phyloP scores from a whole-genome alignment of 345 rosid species.

The Aegle marmelos region DNA sequence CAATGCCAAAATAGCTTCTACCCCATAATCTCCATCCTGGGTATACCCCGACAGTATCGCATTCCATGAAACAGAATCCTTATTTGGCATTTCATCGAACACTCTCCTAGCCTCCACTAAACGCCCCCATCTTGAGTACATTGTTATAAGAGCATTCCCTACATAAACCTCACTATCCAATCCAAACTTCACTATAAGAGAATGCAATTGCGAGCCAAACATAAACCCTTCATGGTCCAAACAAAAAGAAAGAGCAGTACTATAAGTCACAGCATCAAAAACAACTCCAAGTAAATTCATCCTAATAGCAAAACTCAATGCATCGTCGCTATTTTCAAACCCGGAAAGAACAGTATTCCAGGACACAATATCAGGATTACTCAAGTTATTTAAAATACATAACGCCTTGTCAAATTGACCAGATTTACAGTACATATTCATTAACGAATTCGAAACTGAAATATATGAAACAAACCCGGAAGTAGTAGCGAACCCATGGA shows the following conservation, averaged over 20 bases:
- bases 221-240: constrained; percentile 46
- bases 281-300: constrained; percentile 49
- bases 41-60: constrained; percentile 79
- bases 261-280: constrained; percentile 61
- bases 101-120: constrained; percentile 54
- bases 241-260: constrained; percentile 60
- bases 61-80: constrained; percentile 85
- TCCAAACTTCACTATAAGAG: constrained; percentile 46
- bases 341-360: constrained; percentile 94
- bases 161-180: constrained; percentile 56
- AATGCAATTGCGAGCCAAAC: constrained; percentile 74
- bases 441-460: constrained; percentile 62
- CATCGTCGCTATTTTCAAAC: constrained; percentile 44
- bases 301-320: constrained; percentile 47
- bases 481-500: constrained; percentile 64
- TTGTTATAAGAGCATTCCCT: constrained; percentile 72
- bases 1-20: constrained; percentile 55
- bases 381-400: constrained; percentile 59
- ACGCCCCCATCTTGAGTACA: constrained; percentile 61
- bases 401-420: constrained; percentile 48
- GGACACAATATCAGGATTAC: constrained; percentile 69
- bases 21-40: constrained; percentile 53
- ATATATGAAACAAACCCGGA: constrained; percentile 56
- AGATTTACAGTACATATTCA: constrained; percentile 67
- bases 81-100: constrained; percentile 61